Conservation (phyloP, 768 basidiomycete genomes). For the Calvatia gigantea region DNA sequence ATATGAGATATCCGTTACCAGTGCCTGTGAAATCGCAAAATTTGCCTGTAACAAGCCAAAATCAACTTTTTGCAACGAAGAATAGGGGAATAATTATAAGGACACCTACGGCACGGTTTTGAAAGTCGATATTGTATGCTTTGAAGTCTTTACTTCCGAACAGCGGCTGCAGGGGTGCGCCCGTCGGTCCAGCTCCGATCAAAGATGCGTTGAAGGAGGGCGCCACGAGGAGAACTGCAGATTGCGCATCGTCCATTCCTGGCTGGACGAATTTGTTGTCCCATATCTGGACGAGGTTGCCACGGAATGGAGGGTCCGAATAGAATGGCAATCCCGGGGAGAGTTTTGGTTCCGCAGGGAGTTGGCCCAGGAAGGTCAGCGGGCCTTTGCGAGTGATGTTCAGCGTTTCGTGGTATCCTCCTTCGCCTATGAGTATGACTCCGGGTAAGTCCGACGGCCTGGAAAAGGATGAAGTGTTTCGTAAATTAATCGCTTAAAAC, state of each 20-base stretch:
- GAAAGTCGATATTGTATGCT: conserved; percentile 64
- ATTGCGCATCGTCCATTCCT: conserved; percentile 52
- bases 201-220: conserved; percentile 55
- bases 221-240: conserved; percentile 54
- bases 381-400: conserved; percentile 53
- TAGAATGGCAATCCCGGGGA: conserved; percentile 16
- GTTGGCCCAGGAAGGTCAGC: conserved; percentile 50
- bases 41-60: conserved; percentile 34
- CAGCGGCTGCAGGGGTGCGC: conserved; percentile 46
- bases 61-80: neutral
- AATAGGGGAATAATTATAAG: neutral
- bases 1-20: conserved; percentile 60
- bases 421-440: conserved; percentile 52
- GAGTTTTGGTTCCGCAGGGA: neutral
- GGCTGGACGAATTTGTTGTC: conserved; percentile 38
- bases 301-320: conserved; percentile 33
- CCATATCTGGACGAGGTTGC: conserved; percentile 57
- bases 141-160: conserved; percentile 60
- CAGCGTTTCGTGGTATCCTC: conserved; percentile 57
- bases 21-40: conserved; percentile 56
- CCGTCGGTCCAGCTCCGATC: conserved; percentile 58
- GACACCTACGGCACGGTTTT: conserved; percentile 57
- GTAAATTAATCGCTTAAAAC: neutral
- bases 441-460: conserved; percentile 40
- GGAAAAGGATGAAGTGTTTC: neutral